Percentiles rank a stretch among this genome's conserved stretches.
These are phyloP conservation scores for Hsuehochloa calcarea DNA, from an alignment of 176 grass and related monocot genomes.

Conservation along the genomic window DNA sequence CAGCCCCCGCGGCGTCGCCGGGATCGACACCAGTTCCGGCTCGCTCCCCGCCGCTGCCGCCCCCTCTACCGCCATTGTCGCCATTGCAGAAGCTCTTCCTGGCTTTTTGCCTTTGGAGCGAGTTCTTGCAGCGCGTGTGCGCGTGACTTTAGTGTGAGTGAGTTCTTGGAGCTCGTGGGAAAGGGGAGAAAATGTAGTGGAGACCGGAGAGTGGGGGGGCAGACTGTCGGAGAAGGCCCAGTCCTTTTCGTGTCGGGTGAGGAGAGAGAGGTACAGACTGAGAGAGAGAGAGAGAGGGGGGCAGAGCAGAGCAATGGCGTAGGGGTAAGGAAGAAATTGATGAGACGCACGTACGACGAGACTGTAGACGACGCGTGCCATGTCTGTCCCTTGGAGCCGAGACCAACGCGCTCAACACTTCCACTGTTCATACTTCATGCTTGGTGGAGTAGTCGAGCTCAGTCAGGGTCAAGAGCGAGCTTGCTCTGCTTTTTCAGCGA, in stretches of 20 bases:
- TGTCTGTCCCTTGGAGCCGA: neutral
- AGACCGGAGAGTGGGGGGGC: neutral
- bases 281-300: neutral
- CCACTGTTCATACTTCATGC: neutral
- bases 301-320: neutral
- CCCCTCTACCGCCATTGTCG: neutral
- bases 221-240: constrained; percentile 23
- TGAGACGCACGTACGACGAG: neutral
- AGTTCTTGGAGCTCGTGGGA: neutral
- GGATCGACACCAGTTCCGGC: constrained; percentile 88
- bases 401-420: neutral
- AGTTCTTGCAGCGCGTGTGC: neutral
- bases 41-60: constrained; percentile 43
- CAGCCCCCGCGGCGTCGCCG: constrained; percentile 65
- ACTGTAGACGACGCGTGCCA: constrained; percentile 1
- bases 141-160: neutral
- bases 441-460: no score
- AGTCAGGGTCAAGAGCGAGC: neutral
- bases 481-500: neutral
- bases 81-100: neutral
- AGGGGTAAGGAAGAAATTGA: neutral
- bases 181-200: neutral
- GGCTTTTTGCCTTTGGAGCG: neutral
- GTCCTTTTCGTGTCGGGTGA: constrained; percentile 22
- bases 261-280: neutral